Evolutionary conservation across 495 filamentous ascomycete genomes (phyloP).

Genomic region (Cudoniella acicularis): DNA sequence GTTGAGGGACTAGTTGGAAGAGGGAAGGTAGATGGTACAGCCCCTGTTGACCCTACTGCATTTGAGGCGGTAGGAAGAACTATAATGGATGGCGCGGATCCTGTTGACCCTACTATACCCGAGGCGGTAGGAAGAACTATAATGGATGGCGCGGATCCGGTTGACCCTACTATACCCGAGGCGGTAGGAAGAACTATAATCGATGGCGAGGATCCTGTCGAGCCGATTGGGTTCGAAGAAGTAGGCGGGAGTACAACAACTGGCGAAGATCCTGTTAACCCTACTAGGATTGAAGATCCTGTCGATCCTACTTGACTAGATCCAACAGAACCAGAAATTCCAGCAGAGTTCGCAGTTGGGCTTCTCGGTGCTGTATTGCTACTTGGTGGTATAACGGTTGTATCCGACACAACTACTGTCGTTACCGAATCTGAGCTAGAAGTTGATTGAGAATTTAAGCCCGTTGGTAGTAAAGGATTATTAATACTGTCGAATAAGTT

Average conservation of each 20-base stretch:
- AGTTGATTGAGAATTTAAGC: background rate
- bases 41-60: slow-evolving; percentile 1
- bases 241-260: background rate
- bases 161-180: background rate
- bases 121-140: background rate
- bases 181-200: background rate
- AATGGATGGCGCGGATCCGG: background rate
- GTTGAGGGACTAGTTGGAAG: slow-evolving; percentile 15
- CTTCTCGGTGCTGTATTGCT: background rate
- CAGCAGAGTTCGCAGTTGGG: too few species aligned
- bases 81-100: slow-evolving; percentile 13
- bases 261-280: background rate
- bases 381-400: slow-evolving; percentile 12
- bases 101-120: slow-evolving; percentile 14
- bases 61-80: slow-evolving; percentile 8
- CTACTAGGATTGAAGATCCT: background rate
- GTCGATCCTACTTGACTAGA: too few species aligned
- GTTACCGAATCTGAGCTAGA: slow-evolving; percentile 8
- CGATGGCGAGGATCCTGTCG: background rate
- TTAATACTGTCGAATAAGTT: background rate
- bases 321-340: too few species aligned
- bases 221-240: background rate
- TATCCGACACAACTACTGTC: slow-evolving; percentile 27
- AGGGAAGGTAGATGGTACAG: slow-evolving; percentile 15
- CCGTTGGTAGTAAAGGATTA: background rate